Conservation (phyloP, 2,329 filamentous ascomycete genomes). For the Ceratocystiopsis minuta region DNA sequence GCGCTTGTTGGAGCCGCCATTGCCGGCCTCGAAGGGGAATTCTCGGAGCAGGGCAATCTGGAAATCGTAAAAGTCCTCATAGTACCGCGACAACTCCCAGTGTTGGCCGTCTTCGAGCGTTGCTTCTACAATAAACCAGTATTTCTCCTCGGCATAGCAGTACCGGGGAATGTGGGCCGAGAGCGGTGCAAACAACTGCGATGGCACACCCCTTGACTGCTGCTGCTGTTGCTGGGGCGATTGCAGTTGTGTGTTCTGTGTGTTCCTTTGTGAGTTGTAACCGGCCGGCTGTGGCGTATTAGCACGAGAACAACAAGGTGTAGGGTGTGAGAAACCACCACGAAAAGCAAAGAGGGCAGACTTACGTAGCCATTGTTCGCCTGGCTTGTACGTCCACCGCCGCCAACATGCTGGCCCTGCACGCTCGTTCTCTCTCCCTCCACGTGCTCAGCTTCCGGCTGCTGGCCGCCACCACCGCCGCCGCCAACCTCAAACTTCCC, state of each 20-base stretch:
- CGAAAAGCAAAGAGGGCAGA: conserved; percentile 3
- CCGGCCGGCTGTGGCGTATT: conserved; percentile 17
- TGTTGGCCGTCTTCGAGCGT: conserved; percentile 75
- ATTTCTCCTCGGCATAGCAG: conserved; percentile 92
- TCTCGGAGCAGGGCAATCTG: conserved; percentile 87
- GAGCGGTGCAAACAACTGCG: conserved; percentile 54
- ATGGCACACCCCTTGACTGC: conserved; percentile 19
- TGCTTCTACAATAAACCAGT: conserved; percentile 95
- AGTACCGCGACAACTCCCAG: conserved; percentile 88
- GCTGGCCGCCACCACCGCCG: conserved; percentile 14
- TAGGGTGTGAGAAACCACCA: not conserved
- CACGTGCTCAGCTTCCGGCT: too few relatives aligned
- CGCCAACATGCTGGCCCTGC: conserved; percentile 19
- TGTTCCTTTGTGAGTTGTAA: conserved; percentile 14
- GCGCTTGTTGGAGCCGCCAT: conserved; percentile 59
- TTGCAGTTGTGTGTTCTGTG: conserved; percentile 17
- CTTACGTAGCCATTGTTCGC: conserved; percentile 30
- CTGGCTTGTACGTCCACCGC: conserved; percentile 27
- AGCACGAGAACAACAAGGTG: not conserved
- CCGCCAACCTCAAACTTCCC: conserved; percentile 62
- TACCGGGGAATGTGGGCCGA: conserved; percentile 78
- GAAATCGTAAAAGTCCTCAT: conserved; percentile 98
- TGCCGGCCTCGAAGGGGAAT: conserved; percentile 85
- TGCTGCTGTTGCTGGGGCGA: conserved; percentile 15
- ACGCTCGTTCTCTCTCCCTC: conserved; percentile 45